Conservation (phyloP, 768 basidiomycete genomes). For the Leccinellum albellum region DNA sequence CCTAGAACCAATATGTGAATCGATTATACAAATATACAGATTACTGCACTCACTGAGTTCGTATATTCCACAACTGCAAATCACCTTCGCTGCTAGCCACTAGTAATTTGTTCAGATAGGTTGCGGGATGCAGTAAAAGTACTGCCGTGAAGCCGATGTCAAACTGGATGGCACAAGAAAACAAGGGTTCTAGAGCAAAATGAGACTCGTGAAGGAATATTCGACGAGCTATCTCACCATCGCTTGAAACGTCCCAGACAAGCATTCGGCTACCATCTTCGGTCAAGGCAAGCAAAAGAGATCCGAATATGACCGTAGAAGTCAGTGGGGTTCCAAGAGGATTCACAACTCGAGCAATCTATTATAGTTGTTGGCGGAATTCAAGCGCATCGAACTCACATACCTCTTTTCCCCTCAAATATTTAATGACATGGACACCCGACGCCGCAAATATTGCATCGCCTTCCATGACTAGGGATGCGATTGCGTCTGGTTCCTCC, state of each 20-base stretch:
- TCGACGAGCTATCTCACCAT: constrained; percentile 42
- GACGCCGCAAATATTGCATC: constrained; percentile 83
- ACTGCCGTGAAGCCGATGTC: constrained; percentile 84
- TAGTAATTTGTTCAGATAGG: constrained; percentile 94
- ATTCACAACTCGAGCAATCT: constrained; percentile 57
- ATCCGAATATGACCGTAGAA: constrained; percentile 75
- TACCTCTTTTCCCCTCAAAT: constrained; percentile 86
- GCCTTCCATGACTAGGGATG: constrained; percentile 75
- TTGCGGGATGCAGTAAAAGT: constrained; percentile 84
- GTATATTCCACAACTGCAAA: constrained; percentile 93
- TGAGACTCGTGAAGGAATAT: constrained; percentile 2
- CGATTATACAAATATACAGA: background rate
- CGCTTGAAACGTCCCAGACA: constrained; percentile 66
- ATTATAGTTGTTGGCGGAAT: constrained; percentile 3
- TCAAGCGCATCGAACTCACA: background rate
- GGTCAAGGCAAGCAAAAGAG: constrained; percentile 72
- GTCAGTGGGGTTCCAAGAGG: constrained; percentile 59
- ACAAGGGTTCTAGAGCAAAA: constrained; percentile 18
- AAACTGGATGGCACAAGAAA: constrained; percentile 65
- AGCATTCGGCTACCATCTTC: constrained; percentile 76
- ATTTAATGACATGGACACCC: constrained; percentile 68
- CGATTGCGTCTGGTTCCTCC: constrained; percentile 70
- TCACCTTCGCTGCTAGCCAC: constrained; percentile 77
- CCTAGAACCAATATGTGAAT: constrained; percentile 36
- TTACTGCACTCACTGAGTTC: constrained; percentile 57